Evolutionary conservation across 192 early-diverging fungal species (phyloP), one percentile per base, ranked within the genome.

Genomic region (Jimgerdemannia flammicorona): DNA sequence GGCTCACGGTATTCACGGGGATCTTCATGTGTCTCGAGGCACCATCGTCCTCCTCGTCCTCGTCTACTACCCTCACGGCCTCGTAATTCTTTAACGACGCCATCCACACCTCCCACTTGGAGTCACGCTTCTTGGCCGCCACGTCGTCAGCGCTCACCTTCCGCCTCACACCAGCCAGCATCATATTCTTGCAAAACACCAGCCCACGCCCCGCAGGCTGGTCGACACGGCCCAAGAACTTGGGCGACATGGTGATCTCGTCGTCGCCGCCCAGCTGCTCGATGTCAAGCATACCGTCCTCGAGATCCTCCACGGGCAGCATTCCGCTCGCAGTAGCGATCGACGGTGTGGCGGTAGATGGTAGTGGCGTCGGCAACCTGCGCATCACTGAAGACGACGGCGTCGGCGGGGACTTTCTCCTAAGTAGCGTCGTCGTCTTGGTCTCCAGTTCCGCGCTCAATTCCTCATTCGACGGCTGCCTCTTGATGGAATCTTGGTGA

Each of bases 141-240:
- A 4, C 39, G 14, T 40, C 49, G 39, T 29, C 20, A 2, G 49
- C 29, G 40, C 18, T 40, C 29, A 19, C n/a, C 3, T 66, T 69
- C 8, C 67, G 66, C 3, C 80, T 65, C 4, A 81, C 80, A 63
- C 80, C 77, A 3, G 80, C 74, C 39, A 81, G 64, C 3, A 81
- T 70, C 71, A 75, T 81, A n/a, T 73, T 81, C 40, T 76, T 74
- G 20, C 77, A 75, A 44, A 78, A 78, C 1, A 75, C 76, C 1
- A 78, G 20, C 0, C 73, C 74, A 19, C 40, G 40, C 3, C 77
- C 74, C 29, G 67, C 71, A 29, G 64, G 69, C 11, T 81, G 75
- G 43, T 67, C 49, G n/a, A 81, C 65, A 8, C 66, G 66, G 10
- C 80, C 80, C 41, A 81, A 44, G 41, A 78, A 81, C 3, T 9